Percentiles rank a stretch among this genome's conserved stretches.
Conservation (phyloP, 805 yeast species). For the Metschnikowia corniflorae region DNA sequence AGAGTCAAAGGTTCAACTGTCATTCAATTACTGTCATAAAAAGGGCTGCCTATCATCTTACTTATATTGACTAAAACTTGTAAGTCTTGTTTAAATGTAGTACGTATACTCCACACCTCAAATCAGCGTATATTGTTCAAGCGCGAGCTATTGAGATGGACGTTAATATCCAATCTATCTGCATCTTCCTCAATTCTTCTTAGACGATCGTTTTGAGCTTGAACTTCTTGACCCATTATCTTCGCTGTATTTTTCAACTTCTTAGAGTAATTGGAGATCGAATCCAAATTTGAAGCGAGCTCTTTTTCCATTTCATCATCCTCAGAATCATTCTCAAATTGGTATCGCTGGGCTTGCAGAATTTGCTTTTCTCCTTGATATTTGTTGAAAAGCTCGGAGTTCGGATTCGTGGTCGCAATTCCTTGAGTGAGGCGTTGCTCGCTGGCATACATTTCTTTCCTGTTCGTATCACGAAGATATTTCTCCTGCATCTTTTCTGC, state of each 20-base stretch:
- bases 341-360: constrained; percentile 63
- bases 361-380: constrained; percentile 51
- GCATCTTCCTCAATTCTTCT: constrained; percentile 78
- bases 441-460: constrained; percentile 56
- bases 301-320: constrained; percentile 92
- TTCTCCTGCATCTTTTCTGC: constrained; percentile 61
- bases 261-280: constrained; percentile 63
- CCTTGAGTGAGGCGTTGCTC: constrained; percentile 69
- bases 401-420: constrained; percentile 41
- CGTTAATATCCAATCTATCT: constrained; percentile 77
- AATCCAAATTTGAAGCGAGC: constrained; percentile 77
- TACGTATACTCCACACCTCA: too few species aligned
- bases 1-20: too few species aligned
- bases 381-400: constrained; percentile 38
- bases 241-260: constrained; percentile 71
- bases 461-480: constrained; percentile 55
- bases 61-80: too few species aligned
- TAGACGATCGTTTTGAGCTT: constrained; percentile 71
- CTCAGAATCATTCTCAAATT: constrained; percentile 86
- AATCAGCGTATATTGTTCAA: constrained; percentile 47
- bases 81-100: too few species aligned
- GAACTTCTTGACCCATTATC: constrained; percentile 72
- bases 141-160: constrained; percentile 71
- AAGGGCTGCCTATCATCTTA: too few species aligned
- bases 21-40: too few species aligned